These are phyloP conservation scores for Candida sanyaensis DNA, from an alignment of 1,139 yeast genomes.

Conservation along the genomic window DNA sequence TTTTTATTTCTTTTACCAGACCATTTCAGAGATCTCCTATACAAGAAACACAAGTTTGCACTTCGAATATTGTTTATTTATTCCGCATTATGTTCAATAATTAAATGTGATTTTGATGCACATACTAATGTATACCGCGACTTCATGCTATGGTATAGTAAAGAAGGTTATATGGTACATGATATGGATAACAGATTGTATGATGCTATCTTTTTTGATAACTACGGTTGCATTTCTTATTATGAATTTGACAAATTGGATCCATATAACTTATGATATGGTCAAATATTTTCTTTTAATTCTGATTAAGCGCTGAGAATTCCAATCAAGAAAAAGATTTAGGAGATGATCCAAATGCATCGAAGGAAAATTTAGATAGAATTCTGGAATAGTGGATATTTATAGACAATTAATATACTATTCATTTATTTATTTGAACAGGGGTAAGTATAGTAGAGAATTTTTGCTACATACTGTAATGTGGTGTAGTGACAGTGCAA, in stretches of 20 bases:
- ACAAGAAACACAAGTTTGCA: slow-evolving; percentile 23
- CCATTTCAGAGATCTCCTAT: slow-evolving; percentile 21
- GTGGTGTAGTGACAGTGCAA: background rate
- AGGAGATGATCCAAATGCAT: background rate
- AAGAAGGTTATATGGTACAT: slow-evolving; percentile 11
- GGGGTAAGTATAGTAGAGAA: background rate
- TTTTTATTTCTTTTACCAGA: slow-evolving; percentile 26
- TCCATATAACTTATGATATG: slow-evolving; percentile 2
- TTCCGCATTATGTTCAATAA: slow-evolving; percentile 20
- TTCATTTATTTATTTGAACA: background rate
- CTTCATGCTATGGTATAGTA: slow-evolving; percentile 25
- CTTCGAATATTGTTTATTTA: slow-evolving; percentile 26
- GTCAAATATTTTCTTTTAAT: too few species aligned
- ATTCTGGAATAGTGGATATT: background rate
- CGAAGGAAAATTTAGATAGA: slow-evolving; percentile 1
- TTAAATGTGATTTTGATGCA: slow-evolving; percentile 22
- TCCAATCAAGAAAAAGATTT: slow-evolving; percentile 1
- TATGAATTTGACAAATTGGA: slow-evolving; percentile 8
- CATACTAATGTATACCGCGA: slow-evolving; percentile 29
- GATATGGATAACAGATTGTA: slow-evolving; percentile 18
- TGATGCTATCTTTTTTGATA: slow-evolving; percentile 8
- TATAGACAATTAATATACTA: background rate
- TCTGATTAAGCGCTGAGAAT: background rate
- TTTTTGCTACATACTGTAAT: too few species aligned
- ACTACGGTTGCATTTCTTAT: slow-evolving; percentile 2